Base-by-base conservation (phyloP, 192 early-diverging fungal genomes). In the Nowakowskiella sp. region DNA sequence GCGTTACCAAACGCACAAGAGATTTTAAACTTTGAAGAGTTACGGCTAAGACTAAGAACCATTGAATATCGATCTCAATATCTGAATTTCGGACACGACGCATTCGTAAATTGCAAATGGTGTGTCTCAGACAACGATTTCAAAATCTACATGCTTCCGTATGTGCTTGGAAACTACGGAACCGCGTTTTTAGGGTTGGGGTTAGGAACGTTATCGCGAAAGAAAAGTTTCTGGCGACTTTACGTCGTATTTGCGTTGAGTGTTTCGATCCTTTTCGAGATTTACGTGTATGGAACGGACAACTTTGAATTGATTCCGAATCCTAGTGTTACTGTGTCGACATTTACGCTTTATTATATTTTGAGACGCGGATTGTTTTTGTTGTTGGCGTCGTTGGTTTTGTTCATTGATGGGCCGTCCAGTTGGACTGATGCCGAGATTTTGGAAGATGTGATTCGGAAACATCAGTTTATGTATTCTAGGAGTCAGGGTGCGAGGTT, bases 401-500 rank as follows among this genome's bases (percentile, higher is more conserved):
- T 13, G 47, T 9, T 60, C 1, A 6, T 53, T 13, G 56, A 65
- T 8, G 13, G 33, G 16, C 58, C 52, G 25, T 43, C 44, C 13
- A 51, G 46, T 32, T 67, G 62, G 62, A 27, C 66, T 29, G 62
- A 59, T 10, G 31, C 26, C 22, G 66, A 67, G 28, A 43, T 59
- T 19, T 8, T 67, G 49, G 21, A 44, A 27, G 62, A 67, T 4
- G 42, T 65, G 13, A 2, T 65, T 9, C 42, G 4, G 1, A 67
- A 67, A 49, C 32, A 65, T 5, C 62, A 59, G 32, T 49, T 47
- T 6, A 60, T 67, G 4, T 65, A 58, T 44, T 53, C 53, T n/a
- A 42, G 55, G 9, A 13, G 29, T 2, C 48, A 58, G 42, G 61
- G 51, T 16, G 49, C 25, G 16, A 30, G 57, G 23, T 47, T 67